phyloP scores from a whole-genome alignment of 2,329 filamentous ascomycete species.

The Rutstroemia sp. region DNA sequence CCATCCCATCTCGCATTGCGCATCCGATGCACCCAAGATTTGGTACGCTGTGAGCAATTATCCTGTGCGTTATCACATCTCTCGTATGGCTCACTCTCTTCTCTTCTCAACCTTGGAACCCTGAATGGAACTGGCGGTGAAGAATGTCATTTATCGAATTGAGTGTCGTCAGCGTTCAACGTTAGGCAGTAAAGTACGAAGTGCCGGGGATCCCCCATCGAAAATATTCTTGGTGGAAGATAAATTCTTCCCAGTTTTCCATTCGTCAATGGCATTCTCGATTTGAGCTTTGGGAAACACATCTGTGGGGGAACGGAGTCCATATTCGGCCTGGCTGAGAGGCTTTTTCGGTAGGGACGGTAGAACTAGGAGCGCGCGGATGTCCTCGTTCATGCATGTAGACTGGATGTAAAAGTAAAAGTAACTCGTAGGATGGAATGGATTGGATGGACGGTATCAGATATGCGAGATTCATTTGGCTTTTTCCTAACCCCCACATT shows the following conservation, averaged over 20 bases:
- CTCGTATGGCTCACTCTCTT: background rate
- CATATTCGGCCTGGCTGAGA: background rate
- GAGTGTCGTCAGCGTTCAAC: constrained; percentile 3
- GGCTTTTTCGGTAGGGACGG: background rate
- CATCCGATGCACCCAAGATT: background rate
- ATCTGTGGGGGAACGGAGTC: too few species aligned
- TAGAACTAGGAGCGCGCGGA: too few species aligned
- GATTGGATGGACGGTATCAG: background rate
- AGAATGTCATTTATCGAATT: background rate
- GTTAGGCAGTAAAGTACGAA: constrained; percentile 7
- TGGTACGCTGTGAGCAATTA: background rate
- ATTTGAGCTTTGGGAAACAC: background rate
- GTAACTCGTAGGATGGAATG: background rate
- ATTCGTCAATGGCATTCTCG: background rate
- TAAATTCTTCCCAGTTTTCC: background rate
- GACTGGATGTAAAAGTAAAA: background rate
- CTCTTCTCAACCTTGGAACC: background rate
- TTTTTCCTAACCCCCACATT: background rate
- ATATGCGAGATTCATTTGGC: background rate
- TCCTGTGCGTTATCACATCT: background rate
- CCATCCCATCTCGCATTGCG: background rate
- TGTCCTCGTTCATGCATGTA: too few species aligned
- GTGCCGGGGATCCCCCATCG: background rate
- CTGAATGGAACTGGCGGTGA: constrained; percentile 5
- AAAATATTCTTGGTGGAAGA: background rate